These are phyloP conservation scores for Eucommia ulmoides DNA, from an alignment of 257 asterid genomes.

Conservation along the genomic window DNA sequence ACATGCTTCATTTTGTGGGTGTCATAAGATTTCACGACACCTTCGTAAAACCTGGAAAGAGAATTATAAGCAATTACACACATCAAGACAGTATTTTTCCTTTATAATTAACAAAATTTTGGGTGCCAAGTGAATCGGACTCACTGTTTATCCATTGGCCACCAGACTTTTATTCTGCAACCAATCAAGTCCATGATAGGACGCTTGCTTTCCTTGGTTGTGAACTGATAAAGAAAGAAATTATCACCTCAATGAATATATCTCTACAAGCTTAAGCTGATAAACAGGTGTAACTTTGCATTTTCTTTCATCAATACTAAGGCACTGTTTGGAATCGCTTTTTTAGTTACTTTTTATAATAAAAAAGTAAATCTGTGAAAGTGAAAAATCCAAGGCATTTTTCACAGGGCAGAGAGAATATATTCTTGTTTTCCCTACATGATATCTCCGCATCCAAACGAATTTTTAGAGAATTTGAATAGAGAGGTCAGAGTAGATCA, in stretches of 20 bases:
- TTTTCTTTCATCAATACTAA: not conserved
- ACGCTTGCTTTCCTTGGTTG: conserved; percentile 44
- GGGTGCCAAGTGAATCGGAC: conserved; percentile 11
- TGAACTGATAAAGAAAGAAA: conserved; percentile 34
- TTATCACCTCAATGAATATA: not conserved
- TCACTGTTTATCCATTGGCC: conserved; percentile 98
- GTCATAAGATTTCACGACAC: conserved; percentile 78
- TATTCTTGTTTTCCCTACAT: too few relatives aligned
- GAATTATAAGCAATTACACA: conserved; percentile 12
- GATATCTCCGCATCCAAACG: too few relatives aligned
- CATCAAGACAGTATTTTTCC: not conserved
- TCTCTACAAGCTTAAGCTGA: not conserved
- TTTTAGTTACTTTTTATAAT: too few relatives aligned
- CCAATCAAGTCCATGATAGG: conserved; percentile 59
- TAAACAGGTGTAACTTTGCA: not conserved
- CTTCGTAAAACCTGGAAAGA: conserved; percentile 70
- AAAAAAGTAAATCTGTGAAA: too few relatives aligned
- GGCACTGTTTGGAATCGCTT: too few relatives aligned
- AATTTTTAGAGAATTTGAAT: too few relatives aligned
- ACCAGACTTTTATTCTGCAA: conserved; percentile 87
- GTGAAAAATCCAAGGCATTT: too few relatives aligned
- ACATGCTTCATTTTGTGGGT: conserved; percentile 73
- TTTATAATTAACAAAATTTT: not conserved
- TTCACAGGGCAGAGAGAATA: too few relatives aligned
- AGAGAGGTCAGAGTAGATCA: too few relatives aligned